Base-by-base conservation (phyloP, 331 rosid species). In the Quercus lobata region DNA sequence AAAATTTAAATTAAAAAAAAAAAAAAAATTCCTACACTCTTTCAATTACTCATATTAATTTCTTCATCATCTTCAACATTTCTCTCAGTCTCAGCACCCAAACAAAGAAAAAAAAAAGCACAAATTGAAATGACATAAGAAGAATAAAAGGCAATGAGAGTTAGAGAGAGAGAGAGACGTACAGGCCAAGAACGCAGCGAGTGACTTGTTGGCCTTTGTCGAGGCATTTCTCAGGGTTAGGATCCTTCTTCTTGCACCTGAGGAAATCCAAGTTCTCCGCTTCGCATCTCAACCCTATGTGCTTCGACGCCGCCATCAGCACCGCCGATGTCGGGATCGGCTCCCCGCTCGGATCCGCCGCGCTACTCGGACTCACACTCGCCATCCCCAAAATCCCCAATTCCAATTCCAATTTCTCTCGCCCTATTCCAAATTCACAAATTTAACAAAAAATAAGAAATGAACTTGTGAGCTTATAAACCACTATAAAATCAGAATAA, bases 321-420 rank as follows among this genome's bases (percentile, higher is more conserved):
- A 96, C 98, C 57, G 98, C 87, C 76, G 98, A 96, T 3, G 99
- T 86, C 21, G 99, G 97, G 88, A 96, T 88, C 83, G 98, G 99
- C 60, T 93, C 90, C 75, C 99, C 99, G 0, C 93, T 70, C 22
- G 92, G 83, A 83, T 93, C 97, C 30, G 90, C 93, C 32, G 97
- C 78, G 86, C 94, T 41, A 41, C 46, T 41, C 46, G 46, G 46
- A 41, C 46, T 41, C 46, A 41, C 46, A 41, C 46, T 91, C 83
- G 96, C 79, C 99, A 96, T 95, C 21, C 21, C 62, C 78, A 37
- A 7, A 8, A 8, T 74, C 37, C 44, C 44, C 41, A 37, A 37
- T 0, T 37, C 10, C 44, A 37, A 37, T 2, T 37, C 46, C 46
- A 41, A 41, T 41, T 41, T 41, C 46, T 41, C 46, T 41, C 12